Conservation (phyloP, 345 rosid species). For the Moricandia moricandioides region DNA sequence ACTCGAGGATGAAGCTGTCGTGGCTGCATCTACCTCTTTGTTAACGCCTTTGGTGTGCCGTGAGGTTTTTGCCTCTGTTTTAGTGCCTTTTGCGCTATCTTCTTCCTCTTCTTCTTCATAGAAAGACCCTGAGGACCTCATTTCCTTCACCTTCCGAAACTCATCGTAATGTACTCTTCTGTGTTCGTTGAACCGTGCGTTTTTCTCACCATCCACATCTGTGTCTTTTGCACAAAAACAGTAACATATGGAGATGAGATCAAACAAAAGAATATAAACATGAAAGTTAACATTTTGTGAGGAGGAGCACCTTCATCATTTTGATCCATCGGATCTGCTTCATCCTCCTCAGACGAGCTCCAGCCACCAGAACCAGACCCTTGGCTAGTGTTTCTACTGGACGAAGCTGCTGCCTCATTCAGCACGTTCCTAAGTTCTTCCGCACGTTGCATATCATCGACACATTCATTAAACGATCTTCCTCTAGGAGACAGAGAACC, state of each 20-base stretch:
- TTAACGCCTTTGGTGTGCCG: conserved; percentile 46
- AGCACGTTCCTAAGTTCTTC: conserved; percentile 65
- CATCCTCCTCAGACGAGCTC: conserved; percentile 95
- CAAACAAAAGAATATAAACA: neutral
- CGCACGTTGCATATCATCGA: conserved; percentile 59
- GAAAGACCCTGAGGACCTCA: conserved; percentile 61
- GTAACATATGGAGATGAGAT: neutral
- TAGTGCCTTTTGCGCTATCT: conserved; percentile 30
- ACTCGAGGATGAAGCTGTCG: conserved; percentile 25
- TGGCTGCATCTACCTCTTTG: conserved; percentile 40
- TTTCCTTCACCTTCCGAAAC: conserved; percentile 78
- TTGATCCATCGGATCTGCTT: conserved; percentile 71
- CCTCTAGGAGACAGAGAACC: conserved; percentile 66
- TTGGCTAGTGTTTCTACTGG: conserved; percentile 47
- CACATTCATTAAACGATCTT: conserved; percentile 53
- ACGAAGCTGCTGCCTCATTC: conserved; percentile 68
- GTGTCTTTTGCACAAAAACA: conserved; percentile 11
- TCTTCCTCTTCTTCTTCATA: conserved; percentile 63
- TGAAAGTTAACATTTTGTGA: neutral
- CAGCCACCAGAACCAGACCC: conserved; percentile 59
- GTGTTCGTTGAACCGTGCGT: conserved; percentile 65
- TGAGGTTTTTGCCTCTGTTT: conserved; percentile 39
- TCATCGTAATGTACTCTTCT: conserved; percentile 88
- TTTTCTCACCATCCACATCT: conserved; percentile 46
- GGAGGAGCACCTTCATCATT: conserved; percentile 60